phyloP scores from a whole-genome alignment of 2,329 filamentous ascomycete species.

The Alternaria sp. region DNA sequence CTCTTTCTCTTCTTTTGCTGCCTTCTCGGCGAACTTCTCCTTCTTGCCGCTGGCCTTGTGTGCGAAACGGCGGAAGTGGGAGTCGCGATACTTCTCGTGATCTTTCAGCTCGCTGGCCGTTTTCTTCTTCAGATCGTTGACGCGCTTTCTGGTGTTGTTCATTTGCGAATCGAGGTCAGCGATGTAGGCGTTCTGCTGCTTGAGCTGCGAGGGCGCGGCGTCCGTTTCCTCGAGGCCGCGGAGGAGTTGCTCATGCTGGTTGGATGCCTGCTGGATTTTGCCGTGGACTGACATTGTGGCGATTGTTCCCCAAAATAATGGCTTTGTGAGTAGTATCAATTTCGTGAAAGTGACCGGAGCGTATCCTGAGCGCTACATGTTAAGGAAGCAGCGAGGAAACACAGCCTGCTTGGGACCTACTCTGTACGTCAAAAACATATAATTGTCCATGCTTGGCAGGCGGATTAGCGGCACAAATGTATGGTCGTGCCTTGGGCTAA shows the following conservation, averaged over 20 bases:
- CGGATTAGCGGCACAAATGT: slow-evolving; percentile 14
- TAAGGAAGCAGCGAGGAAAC: slow-evolving; percentile 1
- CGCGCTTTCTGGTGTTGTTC: slow-evolving; percentile 26
- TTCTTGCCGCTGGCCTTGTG: slow-evolving; percentile 45
- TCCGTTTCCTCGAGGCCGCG: slow-evolving; percentile 42
- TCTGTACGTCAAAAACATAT: background rate
- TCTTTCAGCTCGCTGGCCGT: slow-evolving; percentile 39
- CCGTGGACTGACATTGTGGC: slow-evolving; percentile 33
- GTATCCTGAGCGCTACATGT: slow-evolving; percentile 1
- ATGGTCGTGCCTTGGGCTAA: slow-evolving; percentile 14
- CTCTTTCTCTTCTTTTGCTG: slow-evolving; percentile 47
- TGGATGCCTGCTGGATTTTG: slow-evolving; percentile 40
- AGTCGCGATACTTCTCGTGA: slow-evolving; percentile 49
- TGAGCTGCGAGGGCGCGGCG: slow-evolving; percentile 40
- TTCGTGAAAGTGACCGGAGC: background rate
- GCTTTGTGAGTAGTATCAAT: background rate
- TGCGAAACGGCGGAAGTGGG: slow-evolving; percentile 42
- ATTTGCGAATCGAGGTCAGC: slow-evolving; percentile 40
- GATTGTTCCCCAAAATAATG: background rate
- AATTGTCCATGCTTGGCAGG: slow-evolving; percentile 22
- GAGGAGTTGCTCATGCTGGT: slow-evolving; percentile 39
- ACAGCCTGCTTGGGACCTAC: slow-evolving; percentile 10
- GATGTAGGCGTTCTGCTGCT: slow-evolving; percentile 44
- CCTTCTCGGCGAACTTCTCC: slow-evolving; percentile 42
- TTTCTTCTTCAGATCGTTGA: slow-evolving; percentile 28